Evolutionary conservation across 805 yeast species (phyloP).

Genomic region (Wickerhamiella allomyrinae): DNA sequence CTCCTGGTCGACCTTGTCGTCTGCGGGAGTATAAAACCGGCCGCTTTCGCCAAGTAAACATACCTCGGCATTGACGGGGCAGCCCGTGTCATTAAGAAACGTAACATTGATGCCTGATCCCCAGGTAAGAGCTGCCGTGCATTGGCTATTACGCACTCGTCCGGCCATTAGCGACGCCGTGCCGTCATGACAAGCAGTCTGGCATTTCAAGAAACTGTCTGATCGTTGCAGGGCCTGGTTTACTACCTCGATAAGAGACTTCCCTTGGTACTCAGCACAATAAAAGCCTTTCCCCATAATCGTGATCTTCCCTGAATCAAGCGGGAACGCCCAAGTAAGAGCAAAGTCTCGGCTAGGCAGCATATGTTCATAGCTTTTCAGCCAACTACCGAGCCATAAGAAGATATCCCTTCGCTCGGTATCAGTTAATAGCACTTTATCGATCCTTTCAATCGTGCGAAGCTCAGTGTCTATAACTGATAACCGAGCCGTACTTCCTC

Average conservation of each 20-base stretch:
- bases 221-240: constrained; percentile 6
- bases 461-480: not conserved
- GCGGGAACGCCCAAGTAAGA: constrained; percentile 20
- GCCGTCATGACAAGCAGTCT: constrained; percentile 16
- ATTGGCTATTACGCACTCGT: constrained; percentile 4
- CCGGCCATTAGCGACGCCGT: constrained; percentile 16
- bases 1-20: constrained; percentile 2
- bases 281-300: constrained; percentile 18
- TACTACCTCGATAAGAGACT: constrained; percentile 6
- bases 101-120: constrained; percentile 19
- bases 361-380: not conserved
- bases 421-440: not conserved
- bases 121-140: constrained; percentile 16
- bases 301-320: constrained; percentile 10
- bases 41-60: constrained; percentile 13
- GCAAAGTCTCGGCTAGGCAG: constrained; percentile 4
- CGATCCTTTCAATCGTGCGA: not conserved
- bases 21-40: constrained; percentile 4
- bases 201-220: not conserved
- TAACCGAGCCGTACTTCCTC: constrained; percentile 17
- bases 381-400: not conserved
- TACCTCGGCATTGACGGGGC: constrained; percentile 13
- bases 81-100: not conserved
- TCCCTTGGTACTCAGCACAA: constrained; percentile 4
- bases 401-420: not conserved